Evolutionary conservation across 2,329 filamentous ascomycete species (phyloP), one percentile per base, ranked within the genome.

Genomic region (Fusarium pilosicola): DNA sequence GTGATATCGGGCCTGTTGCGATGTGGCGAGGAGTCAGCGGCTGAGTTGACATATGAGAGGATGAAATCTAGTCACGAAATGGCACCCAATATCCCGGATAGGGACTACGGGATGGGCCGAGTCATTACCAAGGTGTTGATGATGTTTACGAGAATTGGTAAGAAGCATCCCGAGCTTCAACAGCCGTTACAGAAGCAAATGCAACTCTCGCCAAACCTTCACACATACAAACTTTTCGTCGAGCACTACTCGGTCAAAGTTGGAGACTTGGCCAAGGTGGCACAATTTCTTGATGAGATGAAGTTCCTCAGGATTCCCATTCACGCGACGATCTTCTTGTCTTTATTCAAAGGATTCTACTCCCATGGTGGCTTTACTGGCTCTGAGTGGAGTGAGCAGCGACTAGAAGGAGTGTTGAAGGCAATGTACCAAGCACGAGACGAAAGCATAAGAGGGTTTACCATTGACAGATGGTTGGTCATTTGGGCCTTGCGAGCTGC

Each of bases 301-400:
- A 89, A 89, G 63, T 83, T 85, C 42, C 91, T 91, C 74, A 84
- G 87, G 7, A 86, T 97, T 7, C 89, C 90, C 0, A 84, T 96
- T 22, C 90, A 96, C 69, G 93, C 92, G 11, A 88, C 92, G 65
- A 88, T 97, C 30, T 98, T 96, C 78, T 85, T 96, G 42, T 88
- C 92, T 13, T 85, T 98, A 7, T 93, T 98, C 83, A 92, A 94
- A 76, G 95, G 93, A 1, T 99, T 98, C 79, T 86, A 88, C 38
- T 81, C 85, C 6, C 92, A 97, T 78, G 96, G 95, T 17, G 91
- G 90, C 32, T 79, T 85, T 30, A 85, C 72, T 2, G 82, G 91
- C 71, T 91, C 91, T 0, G 86, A 89, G 18, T 99, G 96, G 96
- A 94, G 90, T 34, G 84, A 86, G 36, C 82, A 88, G 73, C 88